Evolutionary conservation across 2,329 filamentous ascomycete species (phyloP).

Genomic region (Alternaria conjuncta): DNA sequence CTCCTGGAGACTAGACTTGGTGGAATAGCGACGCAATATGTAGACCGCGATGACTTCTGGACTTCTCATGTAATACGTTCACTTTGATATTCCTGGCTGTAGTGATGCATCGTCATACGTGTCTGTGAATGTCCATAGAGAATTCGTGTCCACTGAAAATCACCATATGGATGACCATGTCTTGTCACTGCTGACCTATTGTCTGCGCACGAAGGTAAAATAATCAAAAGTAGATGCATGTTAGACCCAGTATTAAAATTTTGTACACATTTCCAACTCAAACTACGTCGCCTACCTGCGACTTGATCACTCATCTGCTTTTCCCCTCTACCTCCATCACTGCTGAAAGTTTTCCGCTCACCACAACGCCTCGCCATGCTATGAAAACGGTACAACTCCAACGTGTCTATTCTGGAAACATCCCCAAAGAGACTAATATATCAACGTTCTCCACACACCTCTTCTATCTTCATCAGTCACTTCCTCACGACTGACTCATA

Average conservation of each 20-base stretch:
- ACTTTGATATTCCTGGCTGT: background rate
- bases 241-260: background rate
- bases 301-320: accelerated
- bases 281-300: background rate
- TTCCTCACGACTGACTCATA: constrained; percentile 2
- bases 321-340: background rate
- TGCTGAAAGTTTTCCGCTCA: background rate
- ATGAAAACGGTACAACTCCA: background rate
- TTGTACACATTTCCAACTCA: background rate
- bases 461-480: background rate
- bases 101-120: background rate
- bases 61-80: background rate
- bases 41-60: background rate
- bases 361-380: background rate
- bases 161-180: background rate
- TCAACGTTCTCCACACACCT: background rate
- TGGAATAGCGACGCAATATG: background rate
- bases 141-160: background rate
- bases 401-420: background rate
- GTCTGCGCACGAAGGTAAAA: background rate
- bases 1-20: background rate
- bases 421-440: background rate
- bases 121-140: background rate
- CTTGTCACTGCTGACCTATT: background rate
- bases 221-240: background rate